Conservation (phyloP, 495 filamentous ascomycete genomes). For the Endocarpon pusillum region DNA sequence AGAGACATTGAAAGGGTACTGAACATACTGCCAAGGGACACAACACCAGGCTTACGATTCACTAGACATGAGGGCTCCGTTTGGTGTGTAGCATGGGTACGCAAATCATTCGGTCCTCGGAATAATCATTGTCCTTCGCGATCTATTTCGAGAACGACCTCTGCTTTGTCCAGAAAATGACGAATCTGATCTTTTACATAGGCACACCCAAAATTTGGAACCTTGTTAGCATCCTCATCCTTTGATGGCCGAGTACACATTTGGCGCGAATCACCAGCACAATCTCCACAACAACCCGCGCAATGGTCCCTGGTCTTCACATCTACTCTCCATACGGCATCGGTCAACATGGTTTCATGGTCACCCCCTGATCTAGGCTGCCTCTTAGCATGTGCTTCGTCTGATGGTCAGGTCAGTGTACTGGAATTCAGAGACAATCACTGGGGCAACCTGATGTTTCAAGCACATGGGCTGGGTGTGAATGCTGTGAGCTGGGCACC, state of each 20-base stretch:
- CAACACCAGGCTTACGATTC: background rate
- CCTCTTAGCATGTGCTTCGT: conserved; percentile 83
- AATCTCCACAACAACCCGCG: conserved; percentile 28
- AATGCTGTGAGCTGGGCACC: conserved; percentile 95
- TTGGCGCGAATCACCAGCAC: conserved; percentile 69
- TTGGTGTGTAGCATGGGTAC: conserved; percentile 86
- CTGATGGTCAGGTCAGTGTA: conserved; percentile 81
- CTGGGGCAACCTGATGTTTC: conserved; percentile 72
- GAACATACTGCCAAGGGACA: background rate
- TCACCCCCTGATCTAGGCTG: conserved; percentile 92
- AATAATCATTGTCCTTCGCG: conserved; percentile 5
- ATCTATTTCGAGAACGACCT: background rate
- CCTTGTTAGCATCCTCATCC: conserved; percentile 81
- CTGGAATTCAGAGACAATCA: conserved; percentile 91
- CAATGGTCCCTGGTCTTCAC: conserved; percentile 73
- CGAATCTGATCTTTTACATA: conserved; percentile 14
- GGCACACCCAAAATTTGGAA: conserved; percentile 96
- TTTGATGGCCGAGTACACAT: conserved; percentile 98
- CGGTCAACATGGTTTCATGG: conserved; percentile 92
- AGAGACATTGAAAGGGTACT: conserved; percentile 88
- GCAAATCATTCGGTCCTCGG: too few relatives aligned
- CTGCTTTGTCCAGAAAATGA: conserved; percentile 4
- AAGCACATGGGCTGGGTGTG: conserved; percentile 80
- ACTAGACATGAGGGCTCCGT: conserved; percentile 83
- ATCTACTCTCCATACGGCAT: conserved; percentile 79